A percentile compares a stretch with the other conserved stretches of the same genome.
These are phyloP conservation scores for Petunia axillaris DNA, from an alignment of 257 asterid genomes.

Conservation along the genomic window DNA sequence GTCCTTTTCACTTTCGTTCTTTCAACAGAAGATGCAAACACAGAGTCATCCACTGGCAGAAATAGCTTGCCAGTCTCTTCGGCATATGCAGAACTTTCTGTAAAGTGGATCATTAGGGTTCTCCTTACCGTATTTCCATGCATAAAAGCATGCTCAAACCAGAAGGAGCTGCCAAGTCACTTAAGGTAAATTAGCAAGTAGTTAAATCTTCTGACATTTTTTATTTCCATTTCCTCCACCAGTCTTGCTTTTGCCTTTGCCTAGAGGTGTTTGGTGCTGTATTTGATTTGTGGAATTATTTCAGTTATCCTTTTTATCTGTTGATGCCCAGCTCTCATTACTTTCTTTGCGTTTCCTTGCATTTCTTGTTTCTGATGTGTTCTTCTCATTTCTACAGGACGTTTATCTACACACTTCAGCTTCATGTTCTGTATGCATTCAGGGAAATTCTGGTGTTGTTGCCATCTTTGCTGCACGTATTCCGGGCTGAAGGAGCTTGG, in stretches of 20 bases:
- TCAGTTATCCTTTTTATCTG: neutral
- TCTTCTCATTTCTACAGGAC: constrained; percentile 57
- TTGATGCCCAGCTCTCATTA: neutral
- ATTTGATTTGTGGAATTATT: constrained; percentile 23
- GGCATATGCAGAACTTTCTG: constrained; percentile 83
- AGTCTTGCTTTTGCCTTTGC: constrained; percentile 3
- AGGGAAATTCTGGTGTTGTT: constrained; percentile 67
- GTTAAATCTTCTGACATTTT: constrained; percentile 27
- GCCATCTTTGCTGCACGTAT: constrained; percentile 74
- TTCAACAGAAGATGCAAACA: constrained; percentile 57
- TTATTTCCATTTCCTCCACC: neutral
- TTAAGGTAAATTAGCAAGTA: constrained; percentile 59
- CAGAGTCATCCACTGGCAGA: constrained; percentile 48
- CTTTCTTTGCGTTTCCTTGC: neutral
- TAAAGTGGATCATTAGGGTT: constrained; percentile 93
- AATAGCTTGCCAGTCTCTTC: constrained; percentile 62
- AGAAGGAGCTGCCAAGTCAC: constrained; percentile 76
- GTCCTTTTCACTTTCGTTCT: constrained; percentile 76
- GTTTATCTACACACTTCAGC: constrained; percentile 78
- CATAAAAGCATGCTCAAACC: constrained; percentile 89
- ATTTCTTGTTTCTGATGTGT: constrained; percentile 22
- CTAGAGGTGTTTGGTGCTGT: constrained; percentile 30
- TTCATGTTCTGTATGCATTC: constrained; percentile 65
- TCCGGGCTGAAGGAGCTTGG: constrained; percentile 96
- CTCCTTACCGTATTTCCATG: constrained; percentile 89